Base-by-base conservation (phyloP, 1,284 basidiomycete genomes). In the Ustilago curta region DNA sequence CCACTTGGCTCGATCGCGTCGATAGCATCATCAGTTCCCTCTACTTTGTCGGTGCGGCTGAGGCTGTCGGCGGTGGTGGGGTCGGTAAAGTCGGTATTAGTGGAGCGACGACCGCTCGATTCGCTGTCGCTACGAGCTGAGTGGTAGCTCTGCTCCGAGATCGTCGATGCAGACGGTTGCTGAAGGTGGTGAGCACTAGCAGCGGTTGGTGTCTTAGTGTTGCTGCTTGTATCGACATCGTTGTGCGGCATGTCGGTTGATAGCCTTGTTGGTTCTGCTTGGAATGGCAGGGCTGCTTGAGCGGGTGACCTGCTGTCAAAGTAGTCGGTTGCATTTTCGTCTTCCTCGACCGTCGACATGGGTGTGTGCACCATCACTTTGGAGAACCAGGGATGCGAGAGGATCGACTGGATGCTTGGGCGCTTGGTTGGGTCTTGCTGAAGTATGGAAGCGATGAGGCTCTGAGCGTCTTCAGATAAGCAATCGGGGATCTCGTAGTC, bases 371-470 rank as follows among this genome's bases (percentile, higher is more conserved):
- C 54, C 40, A 81, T 77, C 48, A 71, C 48, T 23, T 81, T 79
- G 16, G 67, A 70, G 86, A 98, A 99, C 96, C 96, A 99, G 0
- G 92, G 87, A 83, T 97, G 95, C 0, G 89, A 87, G 23, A 99
- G 88, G 54, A 99, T 97, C 76, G 92, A 90, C 25, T 92, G 89
- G 74, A 99, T 95, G 2, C 90, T 89, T 11, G 91, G 87, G 3
- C 97, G 91, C 59, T 91, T 89, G 5, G 88, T 84, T 0, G 93
- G 91, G 72, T 97, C 93, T 54, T 90, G 90, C 71, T 91, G 89
- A n/a, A 99, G 88, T 69, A 98, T 91, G 50, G 88, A 88, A 58
- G 88, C 87, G 61, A 99, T 90, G 23, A 99, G 87, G 74, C 92
- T 89, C 35, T 91, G 90, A 4, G 92, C 90, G 79, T 97, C 96